Percentiles rank a stretch among this genome's conserved stretches.
Evolutionary conservation across 169 alveolate species (phyloP).

Genomic region (Plasmodium vivax): DNA sequence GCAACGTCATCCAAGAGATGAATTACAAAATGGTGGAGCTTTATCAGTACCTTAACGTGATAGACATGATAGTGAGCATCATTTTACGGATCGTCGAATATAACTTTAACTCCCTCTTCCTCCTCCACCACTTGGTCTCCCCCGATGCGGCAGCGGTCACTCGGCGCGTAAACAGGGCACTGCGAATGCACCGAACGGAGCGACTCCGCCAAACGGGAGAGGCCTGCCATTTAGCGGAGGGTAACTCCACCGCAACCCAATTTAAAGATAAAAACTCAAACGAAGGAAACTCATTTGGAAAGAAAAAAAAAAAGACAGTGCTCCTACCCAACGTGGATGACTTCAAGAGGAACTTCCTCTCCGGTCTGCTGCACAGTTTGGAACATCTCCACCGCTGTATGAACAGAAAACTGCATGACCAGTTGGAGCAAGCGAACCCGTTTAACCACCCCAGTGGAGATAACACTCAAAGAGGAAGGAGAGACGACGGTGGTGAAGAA

Average conservation of each 20-base stretch:
- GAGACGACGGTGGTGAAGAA: background rate
- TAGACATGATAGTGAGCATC: conserved; percentile 45
- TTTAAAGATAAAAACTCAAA: background rate
- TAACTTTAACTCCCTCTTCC: conserved; percentile 49
- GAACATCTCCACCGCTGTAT: conserved; percentile 12
- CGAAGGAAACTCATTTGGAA: background rate
- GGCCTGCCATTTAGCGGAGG: background rate
- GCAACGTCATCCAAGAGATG: conserved; percentile 22
- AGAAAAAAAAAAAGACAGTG: background rate
- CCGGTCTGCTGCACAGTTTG: conserved; percentile 6
- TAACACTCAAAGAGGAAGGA: background rate
- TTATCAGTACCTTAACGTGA: conserved; percentile 32
- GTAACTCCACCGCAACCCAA: background rate
- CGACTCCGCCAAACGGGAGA: background rate
- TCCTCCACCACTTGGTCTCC: conserved; percentile 11
- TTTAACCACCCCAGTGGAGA: background rate
- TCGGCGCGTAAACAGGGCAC: background rate
- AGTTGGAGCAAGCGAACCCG: background rate
- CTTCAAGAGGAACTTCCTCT: conserved; percentile 42
- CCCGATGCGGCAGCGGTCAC: background rate
- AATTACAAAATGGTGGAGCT: conserved; percentile 56
- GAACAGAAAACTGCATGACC: background rate
- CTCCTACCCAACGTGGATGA: background rate
- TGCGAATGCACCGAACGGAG: background rate
- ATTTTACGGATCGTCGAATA: conserved; percentile 28